Base-by-base conservation (phyloP, 2,329 filamentous ascomycete species). In the Cytospora schulzeri region DNA sequence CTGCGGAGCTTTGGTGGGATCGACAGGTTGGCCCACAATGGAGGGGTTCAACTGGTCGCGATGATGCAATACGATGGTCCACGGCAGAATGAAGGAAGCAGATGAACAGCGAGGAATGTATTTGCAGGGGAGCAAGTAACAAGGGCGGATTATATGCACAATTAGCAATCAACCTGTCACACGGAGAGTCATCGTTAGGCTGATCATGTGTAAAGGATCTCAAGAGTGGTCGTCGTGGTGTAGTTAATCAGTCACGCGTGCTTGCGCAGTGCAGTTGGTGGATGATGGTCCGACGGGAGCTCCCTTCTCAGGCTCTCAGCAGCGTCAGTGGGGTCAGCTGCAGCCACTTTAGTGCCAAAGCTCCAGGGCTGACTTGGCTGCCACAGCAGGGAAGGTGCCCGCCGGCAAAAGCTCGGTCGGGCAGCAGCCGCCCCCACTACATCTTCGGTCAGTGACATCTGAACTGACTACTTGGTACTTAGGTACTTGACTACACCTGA, bases 61-160 rank as follows among this genome's bases (percentile, higher is more conserved):
- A 64, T 64, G 62, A 60, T 64, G 62, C 56, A 64, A 60, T 57
- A 48, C 35, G 38, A 22, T 22, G 41, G 31, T 56, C 11, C n/a
- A 38, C 11, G 1, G 29, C 24, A 31, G 22, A 19, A 35, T 28
- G 38, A 50, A 59, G 53, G 29, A 24, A 38, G 50, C 9, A 19
- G 22, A 28, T 17, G 22, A 22, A 17, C 2, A 28, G 52, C 15
- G 7, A 29, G 24, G 9, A 29, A 19, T n/a, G 4, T 28, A 24
- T 0, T 24, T 48, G n/a, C 22, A n/a, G 3, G 14, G 9, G 19
- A 22, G 6, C 2, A 48, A 48, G 11, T 48, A 48, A 12, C 9
- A 19, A 1, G 6, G 45, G n/a, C 9, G 4, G 6, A 3, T 48
- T 48, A 24, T 48, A 48, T 22, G 7, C 45, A 48, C n/a, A 14